A percentile compares a stretch with the other conserved stretches of the same genome.
Evolutionary conservation across 139 green algal genomes (phyloP).

Genomic region (Dunaliella sp.): DNA sequence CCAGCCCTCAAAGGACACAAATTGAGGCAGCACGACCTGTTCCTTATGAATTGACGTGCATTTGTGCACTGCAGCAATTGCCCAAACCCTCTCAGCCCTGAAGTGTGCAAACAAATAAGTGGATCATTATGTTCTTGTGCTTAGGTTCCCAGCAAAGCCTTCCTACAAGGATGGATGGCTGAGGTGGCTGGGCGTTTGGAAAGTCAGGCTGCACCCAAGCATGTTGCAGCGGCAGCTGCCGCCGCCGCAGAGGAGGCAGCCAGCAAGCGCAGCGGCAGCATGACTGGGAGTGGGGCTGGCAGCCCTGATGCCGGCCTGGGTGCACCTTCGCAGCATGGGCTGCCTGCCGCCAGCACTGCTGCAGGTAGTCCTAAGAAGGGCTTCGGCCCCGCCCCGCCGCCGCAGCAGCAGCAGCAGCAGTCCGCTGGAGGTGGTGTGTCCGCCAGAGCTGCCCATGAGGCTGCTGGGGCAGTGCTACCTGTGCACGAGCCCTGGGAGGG

Average conservation of each 20-base stretch:
- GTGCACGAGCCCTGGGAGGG: too few species aligned
- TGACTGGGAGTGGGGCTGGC: not conserved
- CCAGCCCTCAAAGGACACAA: too few species aligned
- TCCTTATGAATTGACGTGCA: too few species aligned
- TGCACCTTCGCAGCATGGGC: too few species aligned
- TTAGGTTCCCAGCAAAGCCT: not conserved
- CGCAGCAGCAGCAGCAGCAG: not conserved
- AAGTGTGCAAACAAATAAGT: too few species aligned
- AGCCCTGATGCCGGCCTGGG: not conserved
- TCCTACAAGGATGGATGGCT: not conserved
- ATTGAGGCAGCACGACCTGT: too few species aligned
- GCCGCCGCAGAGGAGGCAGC: not conserved
- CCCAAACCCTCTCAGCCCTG: too few species aligned
- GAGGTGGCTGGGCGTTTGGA: constrained; percentile 7
- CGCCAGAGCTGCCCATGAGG: too few species aligned
- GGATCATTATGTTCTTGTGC: too few species aligned
- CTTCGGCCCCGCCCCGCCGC: not conserved
- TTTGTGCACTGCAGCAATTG: too few species aligned
- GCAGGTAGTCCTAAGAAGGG: not conserved
- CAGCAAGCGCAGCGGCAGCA: constrained; percentile 7
- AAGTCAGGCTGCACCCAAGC: not conserved
- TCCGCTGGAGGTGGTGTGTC: too few species aligned
- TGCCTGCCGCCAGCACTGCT: not conserved
- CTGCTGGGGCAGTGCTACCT: too few species aligned
- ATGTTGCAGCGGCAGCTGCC: not conserved